A percentile compares a stretch with the other conserved stretches of the same genome.
These are phyloP conservation scores for Datisca glomerata DNA, from an alignment of 306 rosid genomes.

Conservation along the genomic window DNA sequence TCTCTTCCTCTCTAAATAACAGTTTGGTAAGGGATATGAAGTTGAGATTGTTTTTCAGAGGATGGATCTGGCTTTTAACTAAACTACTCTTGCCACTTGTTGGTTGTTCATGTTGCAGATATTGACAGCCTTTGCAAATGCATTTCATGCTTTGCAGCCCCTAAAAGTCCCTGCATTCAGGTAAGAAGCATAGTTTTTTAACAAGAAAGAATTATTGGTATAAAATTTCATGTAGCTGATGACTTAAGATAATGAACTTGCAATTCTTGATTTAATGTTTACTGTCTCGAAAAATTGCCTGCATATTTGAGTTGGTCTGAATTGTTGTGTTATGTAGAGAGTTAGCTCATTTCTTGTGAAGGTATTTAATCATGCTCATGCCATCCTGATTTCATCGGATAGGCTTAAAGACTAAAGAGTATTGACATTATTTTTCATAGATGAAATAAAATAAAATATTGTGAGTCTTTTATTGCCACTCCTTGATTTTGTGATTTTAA, in stretches of 20 bases:
- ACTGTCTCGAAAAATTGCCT: background rate
- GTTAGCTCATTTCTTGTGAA: too few relatives aligned
- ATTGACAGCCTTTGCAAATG: constrained; percentile 66
- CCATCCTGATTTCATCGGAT: too few relatives aligned
- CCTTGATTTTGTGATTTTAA: too few relatives aligned
- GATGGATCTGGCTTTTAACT: too few relatives aligned
- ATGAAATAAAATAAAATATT: too few relatives aligned
- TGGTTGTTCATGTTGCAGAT: constrained; percentile 41
- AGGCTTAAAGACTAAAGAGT: too few relatives aligned
- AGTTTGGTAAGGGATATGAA: background rate
- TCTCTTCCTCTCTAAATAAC: background rate
- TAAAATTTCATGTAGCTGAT: background rate
- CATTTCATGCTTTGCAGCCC: constrained; percentile 92
- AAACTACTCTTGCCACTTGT: background rate
- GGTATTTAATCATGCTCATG: too few relatives aligned
- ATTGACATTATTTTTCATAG: too few relatives aligned
- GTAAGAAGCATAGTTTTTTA: constrained; percentile 20
- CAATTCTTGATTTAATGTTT: background rate
- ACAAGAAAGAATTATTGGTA: too few relatives aligned
- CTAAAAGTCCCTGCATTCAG: constrained; percentile 93
- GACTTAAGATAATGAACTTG: background rate
- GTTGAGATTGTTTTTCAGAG: too few relatives aligned
- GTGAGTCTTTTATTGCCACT: too few relatives aligned
- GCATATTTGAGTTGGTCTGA: background rate
- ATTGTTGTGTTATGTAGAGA: too few relatives aligned